phyloP scores from a whole-genome alignment of 208 protist species.

The Trypanosomatidae sp. region DNA sequence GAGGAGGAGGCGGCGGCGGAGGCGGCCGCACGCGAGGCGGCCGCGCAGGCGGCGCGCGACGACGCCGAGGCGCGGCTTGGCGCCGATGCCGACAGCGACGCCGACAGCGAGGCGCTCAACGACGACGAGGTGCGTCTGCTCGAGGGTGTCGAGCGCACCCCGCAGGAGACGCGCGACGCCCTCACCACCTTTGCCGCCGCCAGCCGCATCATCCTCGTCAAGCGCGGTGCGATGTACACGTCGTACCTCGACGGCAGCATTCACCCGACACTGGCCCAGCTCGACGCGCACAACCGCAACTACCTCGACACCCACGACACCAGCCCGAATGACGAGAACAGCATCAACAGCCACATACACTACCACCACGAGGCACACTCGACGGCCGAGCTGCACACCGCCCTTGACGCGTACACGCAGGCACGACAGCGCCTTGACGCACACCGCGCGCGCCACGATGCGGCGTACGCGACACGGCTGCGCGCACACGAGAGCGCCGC shows the following conservation, averaged over 20 bases:
- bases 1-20: constrained; percentile 10
- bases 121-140: constrained; percentile 13
- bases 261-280: constrained; percentile 11
- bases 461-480: too few relatives aligned
- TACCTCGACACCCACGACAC: constrained; percentile 1
- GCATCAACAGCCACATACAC: too few relatives aligned
- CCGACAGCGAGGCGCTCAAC: constrained; percentile 5
- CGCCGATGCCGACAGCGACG: background rate
- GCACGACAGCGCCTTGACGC: too few relatives aligned
- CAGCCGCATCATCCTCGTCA: constrained; percentile 16
- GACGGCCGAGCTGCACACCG: too few relatives aligned
- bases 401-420: too few relatives aligned
- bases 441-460: too few relatives aligned
- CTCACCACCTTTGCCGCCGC: constrained; percentile 13
- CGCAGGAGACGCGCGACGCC: constrained; percentile 18
- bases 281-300: constrained; percentile 30
- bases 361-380: too few relatives aligned
- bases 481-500: too few relatives aligned
- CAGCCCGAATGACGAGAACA: too few relatives aligned
- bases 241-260: constrained; percentile 62
- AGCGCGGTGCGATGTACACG: too few relatives aligned
- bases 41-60: constrained; percentile 4
- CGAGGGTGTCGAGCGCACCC: constrained; percentile 9
- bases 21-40: constrained; percentile 4
- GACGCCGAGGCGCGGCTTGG: background rate